Evolutionary conservation across 2,329 filamentous ascomycete species (phyloP).

Genomic region (Penicillium freii): DNA sequence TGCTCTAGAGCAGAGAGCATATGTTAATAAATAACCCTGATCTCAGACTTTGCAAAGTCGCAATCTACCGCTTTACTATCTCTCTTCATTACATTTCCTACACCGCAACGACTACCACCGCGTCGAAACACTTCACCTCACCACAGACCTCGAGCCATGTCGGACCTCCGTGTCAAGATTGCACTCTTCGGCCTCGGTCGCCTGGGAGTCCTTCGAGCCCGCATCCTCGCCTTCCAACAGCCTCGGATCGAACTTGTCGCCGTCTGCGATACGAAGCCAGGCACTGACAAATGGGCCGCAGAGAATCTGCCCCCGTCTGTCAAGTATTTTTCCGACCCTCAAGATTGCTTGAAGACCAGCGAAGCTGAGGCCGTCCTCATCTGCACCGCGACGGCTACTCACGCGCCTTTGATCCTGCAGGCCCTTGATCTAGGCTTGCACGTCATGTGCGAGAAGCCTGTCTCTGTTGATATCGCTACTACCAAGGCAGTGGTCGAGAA

Average conservation of each 20-base stretch:
- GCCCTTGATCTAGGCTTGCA: slow-evolving; percentile 15
- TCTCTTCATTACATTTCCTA: background rate
- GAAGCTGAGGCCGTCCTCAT: slow-evolving; percentile 14
- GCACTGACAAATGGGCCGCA: slow-evolving; percentile 33
- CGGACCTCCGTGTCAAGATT: slow-evolving; percentile 10
- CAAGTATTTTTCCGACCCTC: slow-evolving; percentile 14
- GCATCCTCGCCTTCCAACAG: slow-evolving; percentile 36
- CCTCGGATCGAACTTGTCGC: slow-evolving; percentile 38
- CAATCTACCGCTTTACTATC: background rate
- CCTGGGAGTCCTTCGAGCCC: slow-evolving; percentile 27
- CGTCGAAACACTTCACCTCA: background rate
- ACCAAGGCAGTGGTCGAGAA: slow-evolving; percentile 15
- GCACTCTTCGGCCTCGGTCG: slow-evolving; percentile 17
- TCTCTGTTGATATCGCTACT: slow-evolving; percentile 17
- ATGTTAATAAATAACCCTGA: background rate
- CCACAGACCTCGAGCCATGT: slow-evolving; percentile 3
- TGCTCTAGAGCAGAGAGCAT: background rate
- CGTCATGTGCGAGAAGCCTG: slow-evolving; percentile 18
- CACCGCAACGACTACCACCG: background rate
- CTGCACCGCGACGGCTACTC: slow-evolving; percentile 17
- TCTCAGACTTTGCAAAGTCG: background rate
- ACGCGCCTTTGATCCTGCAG: slow-evolving; percentile 15
- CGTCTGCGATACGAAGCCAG: slow-evolving; percentile 36
- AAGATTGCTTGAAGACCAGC: slow-evolving; percentile 16
- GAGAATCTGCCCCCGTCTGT: slow-evolving; percentile 23